These are phyloP conservation scores for Kwoniella sp. DNA, from an alignment of 768 basidiomycete genomes.

Conservation along the genomic window DNA sequence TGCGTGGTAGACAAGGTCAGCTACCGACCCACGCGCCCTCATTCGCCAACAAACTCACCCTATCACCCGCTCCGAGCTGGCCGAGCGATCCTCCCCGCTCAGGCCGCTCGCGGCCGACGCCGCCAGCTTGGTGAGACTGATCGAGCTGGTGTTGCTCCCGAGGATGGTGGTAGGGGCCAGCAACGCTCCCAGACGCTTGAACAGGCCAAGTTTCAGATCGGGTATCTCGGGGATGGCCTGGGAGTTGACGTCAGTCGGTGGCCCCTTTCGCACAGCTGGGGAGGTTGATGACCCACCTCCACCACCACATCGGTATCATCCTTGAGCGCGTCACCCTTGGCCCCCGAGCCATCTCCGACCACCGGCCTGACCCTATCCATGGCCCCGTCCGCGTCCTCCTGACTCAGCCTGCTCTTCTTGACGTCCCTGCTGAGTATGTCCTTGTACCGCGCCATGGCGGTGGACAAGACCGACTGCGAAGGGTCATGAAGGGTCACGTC, in stretches of 20 bases:
- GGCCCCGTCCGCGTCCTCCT: conserved; percentile 69
- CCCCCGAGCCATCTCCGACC: conserved; percentile 48
- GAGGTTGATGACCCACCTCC: conserved; percentile 65
- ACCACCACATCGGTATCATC: conserved; percentile 85
- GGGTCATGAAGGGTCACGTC: conserved; percentile 81
- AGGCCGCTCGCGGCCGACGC: conserved; percentile 61
- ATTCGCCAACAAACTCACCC: conserved; percentile 43
- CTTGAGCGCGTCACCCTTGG: conserved; percentile 57
- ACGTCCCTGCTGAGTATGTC: conserved; percentile 85
- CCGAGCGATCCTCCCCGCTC: conserved; percentile 60
- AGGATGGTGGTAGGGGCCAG: conserved; percentile 71
- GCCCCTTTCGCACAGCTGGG: too few species aligned
- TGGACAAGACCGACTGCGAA: conserved; percentile 66
- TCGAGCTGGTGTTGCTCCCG: conserved; percentile 89
- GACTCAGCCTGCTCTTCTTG: conserved; percentile 68
- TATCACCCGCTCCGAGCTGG: conserved; percentile 69
- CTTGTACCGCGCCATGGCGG: conserved; percentile 70
- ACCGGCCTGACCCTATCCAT: conserved; percentile 57
- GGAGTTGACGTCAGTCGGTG: not conserved
- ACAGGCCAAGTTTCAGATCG: conserved; percentile 71
- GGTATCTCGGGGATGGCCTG: conserved; percentile 85
- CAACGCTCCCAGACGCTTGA: conserved; percentile 64
- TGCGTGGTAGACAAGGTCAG: conserved; percentile 39
- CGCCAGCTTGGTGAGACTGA: conserved; percentile 90
- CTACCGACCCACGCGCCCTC: not conserved